A percentile compares a stretch with the other conserved stretches of the same genome.
Evolutionary conservation across 495 filamentous ascomycete genomes (phyloP).

Genomic region (Lepraria neglecta): DNA sequence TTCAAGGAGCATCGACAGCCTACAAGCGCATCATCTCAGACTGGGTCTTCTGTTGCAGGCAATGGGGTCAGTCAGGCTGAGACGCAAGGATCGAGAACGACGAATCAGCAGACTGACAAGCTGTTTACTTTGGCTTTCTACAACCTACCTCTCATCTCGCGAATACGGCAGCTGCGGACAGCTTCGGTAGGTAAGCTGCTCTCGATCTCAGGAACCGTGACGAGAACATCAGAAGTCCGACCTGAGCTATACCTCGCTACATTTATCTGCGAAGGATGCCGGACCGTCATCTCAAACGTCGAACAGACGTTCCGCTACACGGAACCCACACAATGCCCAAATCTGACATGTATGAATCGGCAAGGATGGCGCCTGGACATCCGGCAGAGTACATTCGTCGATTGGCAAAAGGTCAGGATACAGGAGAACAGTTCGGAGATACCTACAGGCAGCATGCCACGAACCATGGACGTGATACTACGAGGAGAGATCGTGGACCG

Average conservation of each 20-base stretch:
- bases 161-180: conserved; percentile 82
- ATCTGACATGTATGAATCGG: conserved; percentile 83
- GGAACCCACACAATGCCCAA: conserved; percentile 93
- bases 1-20: conserved; percentile 84
- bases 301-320: conserved; percentile 98
- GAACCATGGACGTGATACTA: conserved; percentile 97
- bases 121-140: conserved; percentile 93
- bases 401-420: conserved; percentile 97
- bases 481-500: conserved; percentile 96
- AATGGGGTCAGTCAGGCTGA: conserved; percentile 63
- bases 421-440: conserved; percentile 99
- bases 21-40: conserved; percentile 52
- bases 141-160: conserved; percentile 88
- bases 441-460: conserved; percentile 95
- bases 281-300: conserved; percentile 72
- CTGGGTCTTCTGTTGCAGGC: conserved; percentile 60
- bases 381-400: conserved; percentile 92
- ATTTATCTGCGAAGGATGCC: conserved; percentile 85
- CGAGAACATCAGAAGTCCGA: conserved; percentile 90
- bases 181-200: conserved; percentile 86
- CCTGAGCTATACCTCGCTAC: conserved; percentile 89
- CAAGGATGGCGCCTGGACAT: conserved; percentile 91
- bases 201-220: conserved; percentile 94
- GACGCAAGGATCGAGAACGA: conserved; percentile 57
- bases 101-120: conserved; percentile 95